Percentiles rank a stretch among this genome's conserved stretches.
These are phyloP conservation scores for Wickerhamiella allomyrinae DNA, from an alignment of 805 yeast genomes.

Conservation along the genomic window DNA sequence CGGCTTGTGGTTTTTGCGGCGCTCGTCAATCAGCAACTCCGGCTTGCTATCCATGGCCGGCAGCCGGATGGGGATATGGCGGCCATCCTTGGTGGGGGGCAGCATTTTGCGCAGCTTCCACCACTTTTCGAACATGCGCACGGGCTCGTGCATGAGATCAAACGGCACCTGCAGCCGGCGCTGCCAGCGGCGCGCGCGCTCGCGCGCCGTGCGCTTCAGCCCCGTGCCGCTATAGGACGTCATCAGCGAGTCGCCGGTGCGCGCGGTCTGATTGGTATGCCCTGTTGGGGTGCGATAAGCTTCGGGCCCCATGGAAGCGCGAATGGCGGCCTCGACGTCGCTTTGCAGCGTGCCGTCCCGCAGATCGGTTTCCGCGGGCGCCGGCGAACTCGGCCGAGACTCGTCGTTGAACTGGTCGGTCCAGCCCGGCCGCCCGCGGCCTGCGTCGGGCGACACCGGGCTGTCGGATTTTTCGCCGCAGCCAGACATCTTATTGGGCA, in stretches of 20 bases:
- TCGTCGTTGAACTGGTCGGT: neutral
- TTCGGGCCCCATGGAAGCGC: constrained; percentile 5
- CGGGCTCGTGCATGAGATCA: constrained; percentile 5
- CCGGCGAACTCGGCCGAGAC: constrained; percentile 4
- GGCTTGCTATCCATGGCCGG: constrained; percentile 25
- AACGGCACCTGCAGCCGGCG: neutral
- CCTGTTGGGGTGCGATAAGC: constrained; percentile 1
- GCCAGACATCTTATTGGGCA: too few relatives aligned
- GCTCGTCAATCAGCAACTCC: constrained; percentile 43
- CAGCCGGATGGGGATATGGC: constrained; percentile 55
- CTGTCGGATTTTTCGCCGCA: too few relatives aligned
- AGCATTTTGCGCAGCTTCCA: constrained; percentile 14
- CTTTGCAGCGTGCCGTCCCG: constrained; percentile 8
- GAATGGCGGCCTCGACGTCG: constrained; percentile 12
- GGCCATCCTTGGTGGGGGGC: constrained; percentile 51
- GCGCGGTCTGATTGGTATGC: neutral
- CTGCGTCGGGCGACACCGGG: too few relatives aligned
- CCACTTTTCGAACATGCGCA: constrained; percentile 2
- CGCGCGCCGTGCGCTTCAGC: neutral
- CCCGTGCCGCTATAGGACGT: constrained; percentile 8
- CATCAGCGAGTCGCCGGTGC: constrained; percentile 7
- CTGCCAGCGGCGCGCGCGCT: neutral
- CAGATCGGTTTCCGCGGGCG: neutral
- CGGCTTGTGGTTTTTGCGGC: constrained; percentile 40
- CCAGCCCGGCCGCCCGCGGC: neutral